Conservation (phyloP, 2,329 filamentous ascomycete genomes). For the Paracoccidioides lutzii region DNA sequence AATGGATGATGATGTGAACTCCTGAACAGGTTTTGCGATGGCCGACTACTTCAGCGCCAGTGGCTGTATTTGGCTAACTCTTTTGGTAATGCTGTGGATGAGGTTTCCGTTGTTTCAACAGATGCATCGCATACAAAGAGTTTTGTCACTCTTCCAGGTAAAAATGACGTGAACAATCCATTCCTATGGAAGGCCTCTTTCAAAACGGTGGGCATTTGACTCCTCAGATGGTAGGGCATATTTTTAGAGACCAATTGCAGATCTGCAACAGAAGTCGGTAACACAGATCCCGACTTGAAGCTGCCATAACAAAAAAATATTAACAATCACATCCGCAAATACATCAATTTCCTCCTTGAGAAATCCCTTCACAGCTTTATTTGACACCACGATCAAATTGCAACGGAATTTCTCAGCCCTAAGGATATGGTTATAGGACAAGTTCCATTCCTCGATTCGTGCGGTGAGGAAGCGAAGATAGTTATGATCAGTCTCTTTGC, state of each 20-base stretch:
- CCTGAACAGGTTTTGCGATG: not conserved
- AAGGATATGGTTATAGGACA: not conserved
- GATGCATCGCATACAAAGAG: not conserved
- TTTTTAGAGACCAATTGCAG: slow-evolving; percentile 39
- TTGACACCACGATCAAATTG: not conserved
- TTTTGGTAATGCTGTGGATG: not conserved
- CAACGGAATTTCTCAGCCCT: slow-evolving; percentile 5
- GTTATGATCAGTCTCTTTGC: not conserved
- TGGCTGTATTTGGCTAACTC: too few relatives aligned
- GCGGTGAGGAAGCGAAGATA: slow-evolving; percentile 5
- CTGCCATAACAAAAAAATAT: slow-evolving; percentile 72
- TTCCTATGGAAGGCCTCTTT: slow-evolving; percentile 61
- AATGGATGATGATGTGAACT: slow-evolving; percentile 62
- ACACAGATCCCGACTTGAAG: slow-evolving; percentile 71
- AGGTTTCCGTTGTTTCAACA: too few relatives aligned
- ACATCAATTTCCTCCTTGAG: not conserved
- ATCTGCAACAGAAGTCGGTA: slow-evolving; percentile 83
- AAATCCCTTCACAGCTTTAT: not conserved
- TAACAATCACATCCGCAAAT: not conserved
- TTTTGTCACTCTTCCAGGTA: slow-evolving; percentile 38
- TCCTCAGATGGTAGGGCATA: slow-evolving; percentile 43
- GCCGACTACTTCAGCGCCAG: not conserved
- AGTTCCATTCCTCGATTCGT: slow-evolving; percentile 2
- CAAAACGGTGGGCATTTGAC: slow-evolving; percentile 57
- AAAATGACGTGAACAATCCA: slow-evolving; percentile 61